phyloP scores from a whole-genome alignment of 1,139 yeast genomes.

The Petasospora rhodanensis region DNA sequence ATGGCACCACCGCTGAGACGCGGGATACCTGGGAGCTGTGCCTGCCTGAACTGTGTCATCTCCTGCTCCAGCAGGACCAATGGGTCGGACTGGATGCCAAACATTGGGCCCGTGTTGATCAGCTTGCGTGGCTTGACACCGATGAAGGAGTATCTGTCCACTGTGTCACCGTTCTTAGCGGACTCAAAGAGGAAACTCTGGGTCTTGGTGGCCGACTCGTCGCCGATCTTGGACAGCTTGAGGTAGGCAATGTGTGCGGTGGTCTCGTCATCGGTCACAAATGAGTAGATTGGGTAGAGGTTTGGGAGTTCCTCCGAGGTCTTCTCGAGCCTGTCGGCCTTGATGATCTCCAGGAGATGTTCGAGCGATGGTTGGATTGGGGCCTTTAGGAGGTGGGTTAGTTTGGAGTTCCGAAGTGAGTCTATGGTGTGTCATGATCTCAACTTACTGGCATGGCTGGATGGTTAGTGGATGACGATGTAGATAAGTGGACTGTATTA shows the following conservation, averaged over 20 bases:
- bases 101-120: conserved; percentile 69
- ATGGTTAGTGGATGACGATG: no score
- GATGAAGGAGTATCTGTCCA: conserved; percentile 86
- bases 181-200: conserved; percentile 85
- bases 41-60: conserved; percentile 58
- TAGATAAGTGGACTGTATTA: no score
- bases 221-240: conserved; percentile 71
- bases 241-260: conserved; percentile 90
- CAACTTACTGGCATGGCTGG: no score
- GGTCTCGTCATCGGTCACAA: conserved; percentile 68
- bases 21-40: conserved; percentile 77
- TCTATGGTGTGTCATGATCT: no score
- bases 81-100: conserved; percentile 67
- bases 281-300: conserved; percentile 75
- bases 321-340: conserved; percentile 31
- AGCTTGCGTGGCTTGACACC: conserved; percentile 81
- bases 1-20: conserved; percentile 91
- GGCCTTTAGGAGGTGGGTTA: no score
- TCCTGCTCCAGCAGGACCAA: conserved; percentile 69
- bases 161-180: conserved; percentile 82
- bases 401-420: no score
- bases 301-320: conserved; percentile 37
- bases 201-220: conserved; percentile 39
- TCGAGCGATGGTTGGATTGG: conserved; percentile 59
- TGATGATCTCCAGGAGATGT: conserved; percentile 42